Evolutionary conservation across 2,329 filamentous ascomycete genomes (phyloP).

Genomic region (Diaporthe sp.): DNA sequence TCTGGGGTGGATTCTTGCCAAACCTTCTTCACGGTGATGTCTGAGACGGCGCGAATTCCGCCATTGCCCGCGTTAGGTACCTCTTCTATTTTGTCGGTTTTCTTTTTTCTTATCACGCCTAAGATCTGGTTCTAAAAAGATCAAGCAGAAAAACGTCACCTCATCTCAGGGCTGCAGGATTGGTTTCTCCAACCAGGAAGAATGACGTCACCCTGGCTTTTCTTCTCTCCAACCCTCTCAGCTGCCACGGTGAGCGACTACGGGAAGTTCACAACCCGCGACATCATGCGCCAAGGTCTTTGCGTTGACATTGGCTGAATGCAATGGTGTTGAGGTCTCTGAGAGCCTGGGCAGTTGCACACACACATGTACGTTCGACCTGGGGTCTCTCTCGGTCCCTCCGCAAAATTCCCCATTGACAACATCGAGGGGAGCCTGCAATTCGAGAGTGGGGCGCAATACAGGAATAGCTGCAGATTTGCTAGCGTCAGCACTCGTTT

Average conservation of each 20-base stretch:
- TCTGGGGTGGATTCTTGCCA: neutral
- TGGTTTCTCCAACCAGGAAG: neutral
- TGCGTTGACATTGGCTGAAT: neutral
- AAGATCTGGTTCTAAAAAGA: neutral
- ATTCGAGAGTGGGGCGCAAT: neutral
- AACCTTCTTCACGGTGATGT: neutral
- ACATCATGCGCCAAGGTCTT: slow-evolving; percentile 11
- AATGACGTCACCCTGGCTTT: slow-evolving; percentile 10
- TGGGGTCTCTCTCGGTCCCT: neutral
- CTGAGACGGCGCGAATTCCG: neutral
- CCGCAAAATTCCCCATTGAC: neutral
- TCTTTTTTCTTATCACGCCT: neutral
- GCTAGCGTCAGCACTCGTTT: slow-evolving; percentile 18
- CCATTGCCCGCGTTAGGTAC: neutral
- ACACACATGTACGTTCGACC: neutral
- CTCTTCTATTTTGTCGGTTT: neutral
- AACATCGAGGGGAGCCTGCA: neutral
- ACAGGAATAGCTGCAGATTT: slow-evolving; percentile 21
- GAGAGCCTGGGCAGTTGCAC: neutral
- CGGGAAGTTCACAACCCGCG: neutral
- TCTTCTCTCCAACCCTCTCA: neutral
- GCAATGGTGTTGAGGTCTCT: neutral
- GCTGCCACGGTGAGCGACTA: neutral
- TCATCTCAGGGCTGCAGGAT: slow-evolving; percentile 10
- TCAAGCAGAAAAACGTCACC: slow-evolving; percentile 15